phyloP scores from a whole-genome alignment of 108 stramenopile genomes.

The Ochromonas danica region DNA sequence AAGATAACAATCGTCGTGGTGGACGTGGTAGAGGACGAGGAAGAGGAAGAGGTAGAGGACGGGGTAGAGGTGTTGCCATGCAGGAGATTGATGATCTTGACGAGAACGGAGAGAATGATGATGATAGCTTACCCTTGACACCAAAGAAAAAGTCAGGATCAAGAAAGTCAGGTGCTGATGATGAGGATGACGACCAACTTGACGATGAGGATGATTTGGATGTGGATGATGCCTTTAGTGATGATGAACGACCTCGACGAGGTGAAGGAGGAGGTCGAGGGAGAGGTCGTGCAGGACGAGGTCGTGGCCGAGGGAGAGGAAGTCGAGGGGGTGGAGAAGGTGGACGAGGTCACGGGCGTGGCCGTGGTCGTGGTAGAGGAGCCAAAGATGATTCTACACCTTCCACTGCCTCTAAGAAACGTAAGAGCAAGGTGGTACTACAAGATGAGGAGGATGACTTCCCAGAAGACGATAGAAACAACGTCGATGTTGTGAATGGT shows the following conservation, averaged over 20 bases:
- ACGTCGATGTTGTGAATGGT: conserved; percentile 15
- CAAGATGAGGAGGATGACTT: conserved; percentile 15
- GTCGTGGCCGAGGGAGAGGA: background rate
- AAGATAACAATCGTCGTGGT: background rate
- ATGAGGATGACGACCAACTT: conserved; percentile 8
- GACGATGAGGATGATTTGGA: conserved; percentile 28
- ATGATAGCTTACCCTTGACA: conserved; percentile 8
- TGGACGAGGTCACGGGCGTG: too few species aligned
- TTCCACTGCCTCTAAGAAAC: conserved; percentile 21
- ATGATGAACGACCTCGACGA: conserved; percentile 10
- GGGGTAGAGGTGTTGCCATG: conserved; percentile 13
- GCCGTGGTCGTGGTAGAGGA: conserved; percentile 13
- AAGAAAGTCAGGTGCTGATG: conserved; percentile 21
- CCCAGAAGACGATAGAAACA: conserved; percentile 15
- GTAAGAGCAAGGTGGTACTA: conserved; percentile 15
- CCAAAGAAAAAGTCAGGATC: conserved; percentile 28
- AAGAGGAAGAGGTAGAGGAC: conserved; percentile 18
- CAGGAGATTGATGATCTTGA: conserved; percentile 15
- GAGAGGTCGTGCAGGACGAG: background rate
- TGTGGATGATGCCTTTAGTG: background rate
- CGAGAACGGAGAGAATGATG: conserved; percentile 21
- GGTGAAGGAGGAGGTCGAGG: conserved; percentile 12
- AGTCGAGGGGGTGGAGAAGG: too few species aligned
- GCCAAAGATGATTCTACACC: conserved; percentile 15
- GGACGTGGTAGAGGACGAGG: background rate